Conservation (phyloP, 805 yeast genomes). For the Suhomyces sp. region DNA sequence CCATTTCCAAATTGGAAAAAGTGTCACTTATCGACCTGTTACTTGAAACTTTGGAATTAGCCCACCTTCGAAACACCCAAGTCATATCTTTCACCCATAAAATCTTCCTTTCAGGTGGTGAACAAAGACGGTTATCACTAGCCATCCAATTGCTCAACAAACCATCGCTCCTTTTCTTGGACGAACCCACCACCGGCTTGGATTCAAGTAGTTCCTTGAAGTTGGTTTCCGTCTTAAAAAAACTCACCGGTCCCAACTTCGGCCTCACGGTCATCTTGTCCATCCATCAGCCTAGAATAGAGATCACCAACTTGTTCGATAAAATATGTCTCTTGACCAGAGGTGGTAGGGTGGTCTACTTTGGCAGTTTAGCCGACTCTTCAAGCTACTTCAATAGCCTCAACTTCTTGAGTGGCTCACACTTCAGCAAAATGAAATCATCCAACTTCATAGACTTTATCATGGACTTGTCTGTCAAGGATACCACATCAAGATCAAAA, state of each 20-base stretch:
- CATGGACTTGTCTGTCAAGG: constrained; percentile 15
- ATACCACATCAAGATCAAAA: constrained; percentile 10
- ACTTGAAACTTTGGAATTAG: constrained; percentile 20
- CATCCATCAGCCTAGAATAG: constrained; percentile 29
- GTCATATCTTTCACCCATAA: constrained; percentile 19
- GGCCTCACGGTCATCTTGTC: constrained; percentile 25
- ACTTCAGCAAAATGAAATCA: constrained; percentile 4
- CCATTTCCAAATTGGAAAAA: constrained; percentile 13
- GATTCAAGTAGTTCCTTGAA: constrained; percentile 27
- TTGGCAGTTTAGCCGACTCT: constrained; percentile 20
- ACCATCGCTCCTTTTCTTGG: constrained; percentile 25
- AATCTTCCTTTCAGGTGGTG: constrained; percentile 26
- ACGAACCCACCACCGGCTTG: constrained; percentile 30
- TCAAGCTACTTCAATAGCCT: constrained; percentile 15
- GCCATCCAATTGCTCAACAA: constrained; percentile 25
- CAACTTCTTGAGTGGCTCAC: constrained; percentile 1
- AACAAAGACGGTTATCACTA: constrained; percentile 24
- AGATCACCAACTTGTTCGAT: constrained; percentile 22
- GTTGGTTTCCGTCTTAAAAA: constrained; percentile 20
- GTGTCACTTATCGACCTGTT: constrained; percentile 15
- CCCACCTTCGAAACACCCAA: constrained; percentile 16
- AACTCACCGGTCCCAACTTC: constrained; percentile 21
- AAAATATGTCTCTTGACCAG: constrained; percentile 24
- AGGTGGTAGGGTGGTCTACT: constrained; percentile 26
- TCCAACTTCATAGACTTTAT: constrained; percentile 12